Conservation (phyloP, 192 early-diverging fungal genomes). For the Piromyces sp. region DNA sequence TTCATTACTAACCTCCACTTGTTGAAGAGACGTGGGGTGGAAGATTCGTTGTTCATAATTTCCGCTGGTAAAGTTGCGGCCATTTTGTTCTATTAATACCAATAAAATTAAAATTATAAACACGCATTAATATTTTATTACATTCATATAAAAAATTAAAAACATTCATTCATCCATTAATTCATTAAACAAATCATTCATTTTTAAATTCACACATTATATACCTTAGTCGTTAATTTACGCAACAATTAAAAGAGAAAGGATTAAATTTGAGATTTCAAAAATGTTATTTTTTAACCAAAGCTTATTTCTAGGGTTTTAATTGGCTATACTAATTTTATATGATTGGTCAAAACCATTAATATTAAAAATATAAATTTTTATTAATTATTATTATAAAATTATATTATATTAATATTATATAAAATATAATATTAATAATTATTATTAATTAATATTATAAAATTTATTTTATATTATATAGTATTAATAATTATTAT, state of each 20-base stretch:
- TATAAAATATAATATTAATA: no score
- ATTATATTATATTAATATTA: no score
- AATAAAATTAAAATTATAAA: no score
- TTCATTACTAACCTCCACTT: constrained; percentile 43
- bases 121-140: no score
- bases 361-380: no score
- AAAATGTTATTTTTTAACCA: neutral
- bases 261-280: neutral
- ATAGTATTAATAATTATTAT: no score
- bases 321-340: neutral
- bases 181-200: neutral
- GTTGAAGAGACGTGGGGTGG: constrained; percentile 54
- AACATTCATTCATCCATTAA: neutral
- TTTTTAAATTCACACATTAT: neutral
- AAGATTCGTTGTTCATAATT: constrained; percentile 25
- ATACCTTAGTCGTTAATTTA: neutral
- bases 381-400: no score
- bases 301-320: neutral
- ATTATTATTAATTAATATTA: no score
- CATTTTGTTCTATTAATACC: neutral
- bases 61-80: constrained; percentile 26
- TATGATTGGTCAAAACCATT: neutral
- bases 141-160: no score
- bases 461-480: no score
- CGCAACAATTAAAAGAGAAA: neutral